Evolutionary conservation across 1,139 yeast species (phyloP).

Genomic region (Yamadazyma sp.): DNA sequence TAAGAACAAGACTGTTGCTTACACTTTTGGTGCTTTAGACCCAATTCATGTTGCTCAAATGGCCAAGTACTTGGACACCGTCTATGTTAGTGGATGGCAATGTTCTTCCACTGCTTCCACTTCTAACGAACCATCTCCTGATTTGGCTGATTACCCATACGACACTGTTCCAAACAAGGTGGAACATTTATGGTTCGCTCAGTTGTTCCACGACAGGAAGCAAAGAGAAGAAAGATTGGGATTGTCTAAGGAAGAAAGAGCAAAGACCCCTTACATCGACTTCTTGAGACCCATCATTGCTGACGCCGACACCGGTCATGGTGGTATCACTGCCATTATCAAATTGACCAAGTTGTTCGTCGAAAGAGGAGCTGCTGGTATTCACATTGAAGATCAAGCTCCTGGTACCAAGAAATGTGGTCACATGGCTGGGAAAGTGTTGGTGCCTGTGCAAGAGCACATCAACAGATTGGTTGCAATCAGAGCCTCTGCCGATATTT

Average conservation of each 20-base stretch:
- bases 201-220: slow-evolving; percentile 94
- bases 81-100: slow-evolving; percentile 98
- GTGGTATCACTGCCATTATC: slow-evolving; percentile 95
- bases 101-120: slow-evolving; percentile 97
- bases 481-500: slow-evolving; percentile 93
- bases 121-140: slow-evolving; percentile 96
- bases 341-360: slow-evolving; percentile 94
- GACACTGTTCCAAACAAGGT: slow-evolving; percentile 99
- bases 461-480: slow-evolving; percentile 90
- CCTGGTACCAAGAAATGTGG: slow-evolving; percentile 99
- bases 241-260: slow-evolving; percentile 60
- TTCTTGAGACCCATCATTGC: slow-evolving; percentile 94
- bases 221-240: slow-evolving; percentile 83
- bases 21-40: slow-evolving; percentile 95
- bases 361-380: slow-evolving; percentile 98
- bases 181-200: slow-evolving; percentile 96
- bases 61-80: slow-evolving; percentile 91
- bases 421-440: slow-evolving; percentile 97
- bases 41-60: slow-evolving; percentile 95
- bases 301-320: slow-evolving; percentile 98
- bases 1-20: slow-evolving; percentile 70
- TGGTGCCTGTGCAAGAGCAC: slow-evolving; percentile 97
- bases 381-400: slow-evolving; percentile 97
- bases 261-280: slow-evolving; percentile 66
- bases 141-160: slow-evolving; percentile 97